A percentile compares a stretch with the other conserved stretches of the same genome.
phyloP scores from a whole-genome alignment of 2,329 filamentous ascomycete genomes.

The Penicillium sclerotiorum region DNA sequence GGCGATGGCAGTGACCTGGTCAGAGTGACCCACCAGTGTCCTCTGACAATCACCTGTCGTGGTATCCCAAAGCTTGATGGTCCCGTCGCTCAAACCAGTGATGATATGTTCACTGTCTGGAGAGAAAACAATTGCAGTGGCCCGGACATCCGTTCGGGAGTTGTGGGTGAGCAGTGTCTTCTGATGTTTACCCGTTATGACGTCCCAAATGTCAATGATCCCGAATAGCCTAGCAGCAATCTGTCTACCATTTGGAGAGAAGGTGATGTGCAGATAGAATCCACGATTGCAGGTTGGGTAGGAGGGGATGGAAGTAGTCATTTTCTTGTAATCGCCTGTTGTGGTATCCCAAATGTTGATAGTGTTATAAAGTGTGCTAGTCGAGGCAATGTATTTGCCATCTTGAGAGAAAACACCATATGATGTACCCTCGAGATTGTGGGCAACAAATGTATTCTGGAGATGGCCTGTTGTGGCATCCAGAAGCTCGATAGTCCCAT shows the following conservation, averaged over 20 bases:
- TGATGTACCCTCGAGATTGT: constrained; percentile 21
- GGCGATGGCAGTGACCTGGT: constrained; percentile 4
- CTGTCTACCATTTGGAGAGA: constrained; percentile 24
- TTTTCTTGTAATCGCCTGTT: too few species aligned
- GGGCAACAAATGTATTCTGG: constrained; percentile 22
- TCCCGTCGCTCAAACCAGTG: constrained; percentile 7
- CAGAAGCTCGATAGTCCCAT: not conserved
- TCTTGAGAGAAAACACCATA: constrained; percentile 19
- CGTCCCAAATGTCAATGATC: too few species aligned
- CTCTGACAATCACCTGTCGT: constrained; percentile 1
- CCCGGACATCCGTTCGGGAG: too few species aligned
- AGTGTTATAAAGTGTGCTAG: too few species aligned
- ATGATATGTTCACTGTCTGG: constrained; percentile 21
- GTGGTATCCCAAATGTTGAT: too few species aligned
- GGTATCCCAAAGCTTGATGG: constrained; percentile 15
- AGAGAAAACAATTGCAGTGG: constrained; percentile 35
- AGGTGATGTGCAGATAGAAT: too few species aligned
- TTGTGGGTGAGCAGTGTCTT: constrained; percentile 23
- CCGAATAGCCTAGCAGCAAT: too few species aligned
- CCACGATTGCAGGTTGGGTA: too few species aligned
- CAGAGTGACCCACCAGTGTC: constrained; percentile 8
- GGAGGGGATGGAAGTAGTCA: too few species aligned
- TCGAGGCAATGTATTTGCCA: not conserved
- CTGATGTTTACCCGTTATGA: constrained; percentile 1
- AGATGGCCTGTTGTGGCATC: constrained; percentile 5